Base-by-base conservation (phyloP, 345 rosid genomes). In the Linum tenue region DNA sequence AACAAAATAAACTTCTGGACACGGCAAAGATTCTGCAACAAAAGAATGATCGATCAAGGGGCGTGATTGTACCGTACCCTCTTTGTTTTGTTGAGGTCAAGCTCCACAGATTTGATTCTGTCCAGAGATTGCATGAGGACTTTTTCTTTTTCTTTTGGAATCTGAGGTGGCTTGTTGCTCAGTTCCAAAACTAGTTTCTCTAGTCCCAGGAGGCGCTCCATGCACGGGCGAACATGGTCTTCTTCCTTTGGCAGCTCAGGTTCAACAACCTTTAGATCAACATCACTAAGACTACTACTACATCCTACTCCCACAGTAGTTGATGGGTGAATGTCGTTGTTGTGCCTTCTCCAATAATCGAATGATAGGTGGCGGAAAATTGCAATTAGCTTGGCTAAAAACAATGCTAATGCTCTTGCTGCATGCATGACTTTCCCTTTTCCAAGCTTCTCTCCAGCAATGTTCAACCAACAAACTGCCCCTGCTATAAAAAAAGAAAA, bases 81-180 rank as follows among this genome's bases (percentile, higher is more conserved):
- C 77, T 88, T 92, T 64, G 98, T 92, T 80, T 86, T 90, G 56
- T 85, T 89, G 14, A 92, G 92, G 79, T 92, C 98, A 65, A 70
- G 82, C 83, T 92, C 97, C 63, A 88, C 85, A 16, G 84, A 86
- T 69, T 82, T 92, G 62, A 92, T 92, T 75, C 98, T 84, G 64
- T 90, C 96, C 41, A 90, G 74, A 67, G 95, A 90, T 67, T 90
- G 84, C 80, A 78, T 70, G 11, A 92, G 80, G 80, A 90, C 83
- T 73, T 77, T 80, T 68, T 92, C 98, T 76, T 92, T 90, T 73
- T 88, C 98, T 38, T 72, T 35, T 2, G 98, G 98, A 48, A 92
- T 86, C 53, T 60, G 82, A 31, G 84, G 77, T 17, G 92, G 96
- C 71, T 82, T 88, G 74, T 77, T 83, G 62, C 78, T 68, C 43